Evolutionary conservation across 176 grass and related monocot species (phyloP), one percentile per base, ranked within the genome.

Genomic region (Chrysopogon serrulatus): DNA sequence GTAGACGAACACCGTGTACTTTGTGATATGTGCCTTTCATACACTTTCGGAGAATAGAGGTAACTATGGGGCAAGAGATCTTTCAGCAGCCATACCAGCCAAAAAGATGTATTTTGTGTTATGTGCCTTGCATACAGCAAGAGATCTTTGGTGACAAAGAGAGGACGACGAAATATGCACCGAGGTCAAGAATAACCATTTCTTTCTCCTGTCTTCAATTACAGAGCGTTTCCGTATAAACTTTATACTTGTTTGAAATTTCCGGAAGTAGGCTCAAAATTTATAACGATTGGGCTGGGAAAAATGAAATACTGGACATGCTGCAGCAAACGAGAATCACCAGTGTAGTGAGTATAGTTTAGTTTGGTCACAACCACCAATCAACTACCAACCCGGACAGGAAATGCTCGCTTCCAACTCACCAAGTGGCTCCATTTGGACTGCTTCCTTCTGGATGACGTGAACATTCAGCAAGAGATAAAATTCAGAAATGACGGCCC

Each of bases 391-490:
- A 67, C 44, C 17, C 17, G 24, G 36, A 75, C 24, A 47, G 36
- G 28, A 81, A 88, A 76, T 28, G 9, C 17, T 30, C 64, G 81
- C 51, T 74, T 79, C 35, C 57, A n/a, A n/a, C n/a, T n/a, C n/a
- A n/a, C n/a, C n/a, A 69, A 85, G 39, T 76, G 42, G 39, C 18
- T 63, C 24, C 26, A 61, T 63, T 41, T 45, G 45, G 68, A 60
- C 77, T 26, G n/a, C 70, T 80, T 30, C 77, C 49, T 85, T 70
- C 77, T 80, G 41, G 76, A 89, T 76, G 10, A 16, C 30, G 18
- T 79, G 42, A 67, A 79, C 19, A 36, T 66, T 80, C 63, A 66
- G 43, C 33, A 18, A 27, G 15, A 51, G 32, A 68, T 24, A 17
- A 49, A 68, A 27, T 53, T 80, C 31, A 67, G 30, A 80, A 80